A percentile compares a stretch with the other conserved stretches of the same genome.
phyloP scores from a whole-genome alignment of 1,139 yeast species.

The Nakaseomyces kungkrabaensis region DNA sequence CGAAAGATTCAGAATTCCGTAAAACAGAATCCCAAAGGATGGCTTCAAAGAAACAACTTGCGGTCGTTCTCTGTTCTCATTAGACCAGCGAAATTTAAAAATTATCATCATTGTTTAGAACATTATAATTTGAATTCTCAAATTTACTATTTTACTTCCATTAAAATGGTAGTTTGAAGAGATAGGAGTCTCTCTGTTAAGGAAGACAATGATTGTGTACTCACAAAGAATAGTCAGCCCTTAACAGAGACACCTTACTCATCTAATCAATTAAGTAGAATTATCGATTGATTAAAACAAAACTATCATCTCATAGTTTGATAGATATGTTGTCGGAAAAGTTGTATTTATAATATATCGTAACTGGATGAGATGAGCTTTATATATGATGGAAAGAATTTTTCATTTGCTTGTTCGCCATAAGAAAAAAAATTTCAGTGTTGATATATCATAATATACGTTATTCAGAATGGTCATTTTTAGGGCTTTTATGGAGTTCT shows the following conservation, averaged over 20 bases:
- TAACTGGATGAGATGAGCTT: neutral
- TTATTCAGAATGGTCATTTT: neutral
- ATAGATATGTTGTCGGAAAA: no score
- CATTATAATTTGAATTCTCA: neutral
- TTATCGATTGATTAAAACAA: no score
- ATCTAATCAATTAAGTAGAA: no score
- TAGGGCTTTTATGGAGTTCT: neutral
- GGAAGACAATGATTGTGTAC: neutral
- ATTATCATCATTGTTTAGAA: constrained; percentile 20
- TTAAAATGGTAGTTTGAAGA: neutral
- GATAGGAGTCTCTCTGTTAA: neutral
- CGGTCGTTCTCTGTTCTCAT: constrained; percentile 26
- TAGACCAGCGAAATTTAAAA: constrained; percentile 25
- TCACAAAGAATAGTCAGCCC: neutral
- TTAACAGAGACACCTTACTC: neutral
- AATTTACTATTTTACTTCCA: no score
- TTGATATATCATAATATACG: neutral
- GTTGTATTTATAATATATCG: no score
- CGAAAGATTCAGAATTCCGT: constrained; percentile 13
- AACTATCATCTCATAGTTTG: no score
- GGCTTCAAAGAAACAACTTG: constrained; percentile 17
- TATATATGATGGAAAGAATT: neutral
- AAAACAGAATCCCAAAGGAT: constrained; percentile 13
- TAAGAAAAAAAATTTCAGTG: neutral
- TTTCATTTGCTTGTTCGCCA: no score